These are phyloP conservation scores for Trypanosoma theileri DNA, from an alignment of 208 protist species.

Conservation along the genomic window DNA sequence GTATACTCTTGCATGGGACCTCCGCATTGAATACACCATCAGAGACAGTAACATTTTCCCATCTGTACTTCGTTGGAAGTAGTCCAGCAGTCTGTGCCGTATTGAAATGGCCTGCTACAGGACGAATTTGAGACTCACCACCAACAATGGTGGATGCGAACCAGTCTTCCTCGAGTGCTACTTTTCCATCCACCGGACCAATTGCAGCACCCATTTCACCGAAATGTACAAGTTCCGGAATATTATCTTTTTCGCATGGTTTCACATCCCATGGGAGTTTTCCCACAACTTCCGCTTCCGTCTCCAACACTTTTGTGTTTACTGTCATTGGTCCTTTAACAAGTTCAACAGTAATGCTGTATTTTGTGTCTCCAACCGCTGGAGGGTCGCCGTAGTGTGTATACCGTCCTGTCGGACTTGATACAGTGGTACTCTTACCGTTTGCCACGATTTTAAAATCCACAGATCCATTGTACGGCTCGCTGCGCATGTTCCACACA, in stretches of 20 bases:
- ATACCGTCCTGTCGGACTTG: conserved; percentile 6
- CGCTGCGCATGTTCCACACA: conserved; percentile 12
- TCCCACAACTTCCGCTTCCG: neutral
- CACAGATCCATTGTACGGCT: conserved; percentile 8
- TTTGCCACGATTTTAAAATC: conserved; percentile 11
- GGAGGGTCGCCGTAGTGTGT: conserved; percentile 10
- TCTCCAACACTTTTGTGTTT: conserved; percentile 10
- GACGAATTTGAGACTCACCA: conserved; percentile 20
- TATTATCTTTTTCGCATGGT: neutral
- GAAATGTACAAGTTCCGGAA: conserved; percentile 11
- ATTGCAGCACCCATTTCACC: conserved; percentile 5
- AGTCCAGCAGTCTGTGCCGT: neutral
- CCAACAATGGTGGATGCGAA: conserved; percentile 22
- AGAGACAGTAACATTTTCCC: neutral
- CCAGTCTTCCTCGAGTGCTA: conserved; percentile 12
- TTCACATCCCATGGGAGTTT: conserved; percentile 12
- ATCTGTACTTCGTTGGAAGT: neutral
- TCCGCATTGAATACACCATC: conserved; percentile 12
- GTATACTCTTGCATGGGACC: conserved; percentile 7
- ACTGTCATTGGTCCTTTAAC: neutral
- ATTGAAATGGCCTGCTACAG: neutral
- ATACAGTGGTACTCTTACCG: conserved; percentile 3
- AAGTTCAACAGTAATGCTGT: conserved; percentile 15
- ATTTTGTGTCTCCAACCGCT: neutral
- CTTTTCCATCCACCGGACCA: conserved; percentile 4